These are phyloP conservation scores for Monilinia vaccinii-corymbosi DNA, from an alignment of 2,329 filamentous ascomycete species.

Conservation along the genomic window DNA sequence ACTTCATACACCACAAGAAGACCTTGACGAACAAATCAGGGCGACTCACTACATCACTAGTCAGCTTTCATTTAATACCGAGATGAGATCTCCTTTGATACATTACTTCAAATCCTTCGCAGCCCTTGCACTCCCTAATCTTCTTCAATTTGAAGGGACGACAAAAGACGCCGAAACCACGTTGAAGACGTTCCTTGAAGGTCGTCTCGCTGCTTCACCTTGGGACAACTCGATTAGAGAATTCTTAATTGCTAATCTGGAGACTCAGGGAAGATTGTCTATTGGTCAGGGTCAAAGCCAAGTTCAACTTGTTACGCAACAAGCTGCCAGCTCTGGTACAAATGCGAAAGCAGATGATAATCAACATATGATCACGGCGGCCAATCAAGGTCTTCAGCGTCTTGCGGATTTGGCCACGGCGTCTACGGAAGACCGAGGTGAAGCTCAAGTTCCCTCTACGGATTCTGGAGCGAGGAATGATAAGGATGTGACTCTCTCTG, in stretches of 20 bases:
- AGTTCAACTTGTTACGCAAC: not conserved
- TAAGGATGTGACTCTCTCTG: not conserved
- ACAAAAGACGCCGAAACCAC: conserved; percentile 48
- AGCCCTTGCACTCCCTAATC: conserved; percentile 50
- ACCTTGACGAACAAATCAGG: conserved; percentile 49
- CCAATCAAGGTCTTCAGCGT: conserved; percentile 40
- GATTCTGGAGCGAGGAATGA: not conserved
- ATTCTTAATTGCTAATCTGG: conserved; percentile 20
- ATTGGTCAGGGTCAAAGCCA: not conserved
- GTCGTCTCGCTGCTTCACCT: conserved; percentile 38
- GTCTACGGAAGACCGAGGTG: conserved; percentile 2
- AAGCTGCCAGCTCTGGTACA: not conserved
- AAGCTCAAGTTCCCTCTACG: not conserved
- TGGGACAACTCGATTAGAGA: conserved; percentile 51
- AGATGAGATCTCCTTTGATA: conserved; percentile 52
- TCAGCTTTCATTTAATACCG: conserved; percentile 46
- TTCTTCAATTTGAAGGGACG: conserved; percentile 45
- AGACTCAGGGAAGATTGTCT: not conserved
- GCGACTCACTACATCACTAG: conserved; percentile 49
- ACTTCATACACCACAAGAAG: conserved; percentile 38
- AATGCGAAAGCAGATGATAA: conserved; percentile 10
- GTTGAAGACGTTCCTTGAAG: conserved; percentile 48
- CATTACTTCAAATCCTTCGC: conserved; percentile 57
- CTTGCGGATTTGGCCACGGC: conserved; percentile 43
- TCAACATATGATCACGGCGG: conserved; percentile 20